A percentile compares a stretch with the other conserved stretches of the same genome.
These are phyloP conservation scores for Ogataea neopini DNA, from an alignment of 805 yeast genomes.

Conservation along the genomic window DNA sequence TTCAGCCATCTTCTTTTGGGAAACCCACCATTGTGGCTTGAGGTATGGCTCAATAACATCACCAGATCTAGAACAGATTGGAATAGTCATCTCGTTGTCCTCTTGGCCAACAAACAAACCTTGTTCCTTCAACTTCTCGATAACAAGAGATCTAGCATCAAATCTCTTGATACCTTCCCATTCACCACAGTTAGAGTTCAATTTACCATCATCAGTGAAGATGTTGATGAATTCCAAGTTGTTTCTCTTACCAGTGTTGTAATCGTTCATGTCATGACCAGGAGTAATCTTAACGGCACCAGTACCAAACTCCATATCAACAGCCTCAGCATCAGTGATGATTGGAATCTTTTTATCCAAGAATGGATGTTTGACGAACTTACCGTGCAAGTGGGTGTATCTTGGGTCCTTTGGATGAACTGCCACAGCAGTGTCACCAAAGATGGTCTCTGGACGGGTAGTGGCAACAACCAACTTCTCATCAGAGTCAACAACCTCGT, in stretches of 20 bases:
- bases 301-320: slow-evolving; percentile 99
- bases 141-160: slow-evolving; percentile 85
- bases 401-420: slow-evolving; percentile 95
- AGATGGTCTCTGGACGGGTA: slow-evolving; percentile 97
- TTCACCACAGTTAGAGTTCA: slow-evolving; percentile 92
- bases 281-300: slow-evolving; percentile 99
- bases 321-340: slow-evolving; percentile 87
- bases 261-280: slow-evolving; percentile 97
- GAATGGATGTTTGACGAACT: slow-evolving; percentile 88
- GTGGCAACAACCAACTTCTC: slow-evolving; percentile 93
- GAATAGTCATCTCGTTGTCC: slow-evolving; percentile 95
- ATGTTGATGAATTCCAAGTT: slow-evolving; percentile 85
- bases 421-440: slow-evolving; percentile 98
- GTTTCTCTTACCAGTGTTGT: slow-evolving; percentile 93
- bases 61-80: slow-evolving; percentile 93
- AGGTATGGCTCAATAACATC: slow-evolving; percentile 94
- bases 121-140: slow-evolving; percentile 71
- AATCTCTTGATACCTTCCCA: slow-evolving; percentile 91
- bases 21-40: slow-evolving; percentile 99
- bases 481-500: slow-evolving; percentile 80
- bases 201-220: slow-evolving; percentile 85
- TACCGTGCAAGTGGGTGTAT: slow-evolving; percentile 93
- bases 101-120: slow-evolving; percentile 81
- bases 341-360: slow-evolving; percentile 84
- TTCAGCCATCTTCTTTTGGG: slow-evolving; percentile 84